phyloP scores from a whole-genome alignment of 495 filamentous ascomycete species.

The Platismatia glauca region DNA sequence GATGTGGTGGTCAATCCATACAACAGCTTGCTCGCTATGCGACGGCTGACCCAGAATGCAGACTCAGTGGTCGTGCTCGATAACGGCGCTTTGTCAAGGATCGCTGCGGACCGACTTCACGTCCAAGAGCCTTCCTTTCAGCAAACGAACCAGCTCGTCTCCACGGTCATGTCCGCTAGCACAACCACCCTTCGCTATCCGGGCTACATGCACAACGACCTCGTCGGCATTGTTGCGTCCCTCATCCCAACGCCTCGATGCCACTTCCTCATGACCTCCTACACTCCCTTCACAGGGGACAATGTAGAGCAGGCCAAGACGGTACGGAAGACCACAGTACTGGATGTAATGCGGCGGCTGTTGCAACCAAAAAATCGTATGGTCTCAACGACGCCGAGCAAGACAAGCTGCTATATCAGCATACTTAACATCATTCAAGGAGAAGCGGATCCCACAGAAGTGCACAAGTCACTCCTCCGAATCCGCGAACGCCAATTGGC shows the following conservation, averaged over 20 bases:
- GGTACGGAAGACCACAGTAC: constrained; percentile 91
- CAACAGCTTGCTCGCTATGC: constrained; percentile 89
- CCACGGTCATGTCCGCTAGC: constrained; percentile 97
- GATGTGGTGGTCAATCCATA: constrained; percentile 98
- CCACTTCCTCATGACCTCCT: constrained; percentile 96
- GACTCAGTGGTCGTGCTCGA: constrained; percentile 97
- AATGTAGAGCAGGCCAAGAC: constrained; percentile 94
- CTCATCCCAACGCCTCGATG: constrained; percentile 92
- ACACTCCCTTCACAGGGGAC: constrained; percentile 93
- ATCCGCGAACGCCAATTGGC: constrained; percentile 91
- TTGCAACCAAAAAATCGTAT: constrained; percentile 98
- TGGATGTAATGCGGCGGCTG: constrained; percentile 93
- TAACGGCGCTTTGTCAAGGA: constrained; percentile 87
- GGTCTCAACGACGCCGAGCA: constrained; percentile 91
- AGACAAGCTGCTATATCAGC: constrained; percentile 96
- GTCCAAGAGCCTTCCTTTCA: constrained; percentile 90
- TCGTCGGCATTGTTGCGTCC: constrained; percentile 91
- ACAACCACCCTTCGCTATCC: constrained; percentile 94
- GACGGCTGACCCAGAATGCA: constrained; percentile 85
- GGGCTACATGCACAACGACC: constrained; percentile 99
- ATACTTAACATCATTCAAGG: constrained; percentile 98
- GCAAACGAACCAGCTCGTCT: constrained; percentile 95
- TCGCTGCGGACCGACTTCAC: constrained; percentile 89
- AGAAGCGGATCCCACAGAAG: constrained; percentile 93
- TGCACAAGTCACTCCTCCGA: constrained; percentile 92